These are phyloP conservation scores for Mycena sp. DNA, from an alignment of 1,284 basidiomycete species.

Conservation along the genomic window DNA sequence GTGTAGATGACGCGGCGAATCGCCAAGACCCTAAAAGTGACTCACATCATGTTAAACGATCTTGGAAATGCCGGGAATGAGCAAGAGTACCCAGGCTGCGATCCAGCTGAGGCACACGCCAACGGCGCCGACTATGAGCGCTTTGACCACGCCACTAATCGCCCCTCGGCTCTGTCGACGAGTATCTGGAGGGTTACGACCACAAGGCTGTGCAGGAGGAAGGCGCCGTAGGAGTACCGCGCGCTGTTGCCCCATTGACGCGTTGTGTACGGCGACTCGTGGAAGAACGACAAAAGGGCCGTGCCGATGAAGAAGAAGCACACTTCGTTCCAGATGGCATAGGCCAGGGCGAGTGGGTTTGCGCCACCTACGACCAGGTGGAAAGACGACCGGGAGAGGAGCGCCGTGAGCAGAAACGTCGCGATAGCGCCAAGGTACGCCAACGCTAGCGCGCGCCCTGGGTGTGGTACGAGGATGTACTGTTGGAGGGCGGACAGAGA, in stretches of 20 bases:
- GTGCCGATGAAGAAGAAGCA: conserved; percentile 27
- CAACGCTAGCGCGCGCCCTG: conserved; percentile 12
- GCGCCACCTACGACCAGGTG: not conserved
- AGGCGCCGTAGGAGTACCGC: conserved; percentile 25
- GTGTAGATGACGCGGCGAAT: too few relatives aligned
- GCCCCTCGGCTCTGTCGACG: not conserved
- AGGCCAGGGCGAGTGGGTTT: conserved; percentile 7
- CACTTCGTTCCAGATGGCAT: conserved; percentile 25
- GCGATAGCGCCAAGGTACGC: conserved; percentile 13
- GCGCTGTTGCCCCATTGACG: conserved; percentile 18
- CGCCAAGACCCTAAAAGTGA: not conserved
- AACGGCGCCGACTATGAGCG: conserved; percentile 11
- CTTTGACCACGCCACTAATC: conserved; percentile 6
- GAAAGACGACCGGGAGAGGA: not conserved
- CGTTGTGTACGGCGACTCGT: conserved; percentile 13
- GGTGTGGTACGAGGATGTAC: conserved; percentile 19
- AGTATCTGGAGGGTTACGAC: conserved; percentile 21
- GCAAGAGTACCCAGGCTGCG: conserved; percentile 10
- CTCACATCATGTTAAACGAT: conserved; percentile 19
- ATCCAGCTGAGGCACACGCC: conserved; percentile 18
- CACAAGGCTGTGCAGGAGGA: conserved; percentile 18
- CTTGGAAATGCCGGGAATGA: conserved; percentile 13
- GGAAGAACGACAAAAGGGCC: conserved; percentile 21
- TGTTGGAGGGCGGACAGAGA: conserved; percentile 23
- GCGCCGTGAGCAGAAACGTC: not conserved